Evolutionary conservation across 129 eudicot genomes (phyloP), one percentile per base, ranked within the genome.

Genomic region (Daucus carota): DNA sequence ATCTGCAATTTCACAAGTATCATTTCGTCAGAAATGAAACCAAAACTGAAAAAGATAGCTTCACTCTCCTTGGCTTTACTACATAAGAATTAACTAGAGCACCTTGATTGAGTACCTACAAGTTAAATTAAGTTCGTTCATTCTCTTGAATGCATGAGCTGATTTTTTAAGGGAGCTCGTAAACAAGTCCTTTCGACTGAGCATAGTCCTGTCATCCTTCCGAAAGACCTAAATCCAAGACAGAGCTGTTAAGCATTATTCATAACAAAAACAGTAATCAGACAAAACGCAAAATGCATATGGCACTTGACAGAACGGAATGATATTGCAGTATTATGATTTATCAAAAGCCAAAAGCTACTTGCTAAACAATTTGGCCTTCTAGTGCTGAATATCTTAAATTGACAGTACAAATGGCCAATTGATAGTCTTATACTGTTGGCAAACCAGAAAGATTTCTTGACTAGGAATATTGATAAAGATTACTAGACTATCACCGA

Each of bases 91-190:
- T 43, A 48, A 41, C 22, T 44, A 60, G 38, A 52, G 62, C 29
- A 36, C 28, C 62, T 28, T 70, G 74, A 84, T 57, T 47, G 72
- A 74, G 69, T 74, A 45, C 66, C 73, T 82, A 94, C 98, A 92
- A 59, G 90, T 77, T 46, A 94, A 79, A 73, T 80, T 96, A 78
- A 86, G 96, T 73, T 95, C 93, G 72, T 66, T 68, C 31, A 95
- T 88, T 67, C 84, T 80, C 75, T n/a, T n/a, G 65, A 57, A 57
- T 3, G 65, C 65, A 10, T 57, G 65, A 42, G 97, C 88, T 45
- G 93, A 88, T 82, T 91, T 94, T 70, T 91, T 84, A 72, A 94
- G 90, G 40, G 97, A 89, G 71, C 87, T 91, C 78, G 86, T 94
- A 74, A 94, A 84, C 86, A 94, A 79, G 74, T 89, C 98, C 81